phyloP scores from a whole-genome alignment of 345 rosid species.

The Acer negundo region DNA sequence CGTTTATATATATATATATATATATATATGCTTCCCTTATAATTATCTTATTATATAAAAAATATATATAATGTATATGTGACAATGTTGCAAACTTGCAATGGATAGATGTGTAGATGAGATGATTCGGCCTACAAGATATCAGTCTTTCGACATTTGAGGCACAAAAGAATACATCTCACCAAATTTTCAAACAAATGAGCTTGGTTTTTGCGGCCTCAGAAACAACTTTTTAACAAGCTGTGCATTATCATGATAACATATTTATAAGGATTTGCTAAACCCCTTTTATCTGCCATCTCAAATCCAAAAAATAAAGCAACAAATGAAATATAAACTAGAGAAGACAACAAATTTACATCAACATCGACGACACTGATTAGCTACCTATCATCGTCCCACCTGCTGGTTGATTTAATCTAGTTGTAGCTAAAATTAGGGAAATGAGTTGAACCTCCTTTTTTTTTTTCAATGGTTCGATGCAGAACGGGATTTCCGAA shows the following conservation, averaged over 20 bases:
- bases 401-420: slow-evolving; percentile 30
- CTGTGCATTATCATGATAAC: not conserved
- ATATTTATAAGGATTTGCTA: not conserved
- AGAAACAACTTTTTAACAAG: not conserved
- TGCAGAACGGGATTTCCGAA: slow-evolving; percentile 55
- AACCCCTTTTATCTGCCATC: slow-evolving; percentile 15
- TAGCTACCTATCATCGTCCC: slow-evolving; percentile 29
- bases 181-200: not conserved
- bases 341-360: slow-evolving; percentile 42
- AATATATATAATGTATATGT: too few relatives aligned
- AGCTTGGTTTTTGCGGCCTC: too few relatives aligned
- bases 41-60: too few relatives aligned
- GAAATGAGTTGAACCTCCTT: not conserved
- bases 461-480: slow-evolving; percentile 32
- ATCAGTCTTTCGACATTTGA: too few relatives aligned
- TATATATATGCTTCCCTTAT: too few relatives aligned
- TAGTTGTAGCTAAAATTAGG: slow-evolving; percentile 20
- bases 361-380: slow-evolving; percentile 27
- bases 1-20: too few relatives aligned
- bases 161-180: not conserved
- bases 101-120: too few relatives aligned
- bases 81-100: too few relatives aligned
- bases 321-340: slow-evolving; percentile 44
- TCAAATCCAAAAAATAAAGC: slow-evolving; percentile 38
- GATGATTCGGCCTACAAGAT: too few relatives aligned